Evolutionary conservation across 129 eudicot genomes (phyloP), one percentile per base, ranked within the genome.

Genomic region (Artemisia argyi): DNA sequence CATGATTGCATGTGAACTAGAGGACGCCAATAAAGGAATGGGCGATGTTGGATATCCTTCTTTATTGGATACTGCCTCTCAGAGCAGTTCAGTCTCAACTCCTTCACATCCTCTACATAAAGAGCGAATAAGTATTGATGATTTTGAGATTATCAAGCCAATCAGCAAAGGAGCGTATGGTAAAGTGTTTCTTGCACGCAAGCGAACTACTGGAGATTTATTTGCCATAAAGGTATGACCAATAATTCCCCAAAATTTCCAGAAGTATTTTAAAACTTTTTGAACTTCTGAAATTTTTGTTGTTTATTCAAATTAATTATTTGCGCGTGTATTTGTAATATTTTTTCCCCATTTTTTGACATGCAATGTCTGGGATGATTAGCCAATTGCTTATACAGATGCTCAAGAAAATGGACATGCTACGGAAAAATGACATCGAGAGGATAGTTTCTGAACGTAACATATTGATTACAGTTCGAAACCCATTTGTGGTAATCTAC

Each of bases 381-480:
- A 71, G 50, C 42, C 32, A 39, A 55, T 82, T 80, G 68, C 58
- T 65, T 70, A 42, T 79, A 80, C 85, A 91, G 96, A 88, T 86
- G 75, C 90, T 91, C 24, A 91, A 88, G 78, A 91, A 91, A 84
- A 65, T 91, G 84, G 97, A 91, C 65, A 78, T 91, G 84, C 68
- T 91, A 39, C 71, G 96, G 71, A 91, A 91, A 83, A 91, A 91
- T 86, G 97, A 91, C 75, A 88, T 88, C 18, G 97, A 91, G 51
- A 86, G 85, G 69, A 91, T 91, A 77, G 83, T 91, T 77, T 83
- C 97, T 35, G 97, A 91, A 84, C 96, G 96, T 68, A 91, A 88
- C 74, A 91, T 91, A 78, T 73, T 91, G 83, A 91, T 91, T 66
- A 80, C 92, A 74, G 92, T 86, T 20, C 89, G 96, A 66, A 91